Evolutionary conservation across 148 eudicot species (phyloP), one percentile per base, ranked within the genome.

Genomic region (Salicornia ramosissima): DNA sequence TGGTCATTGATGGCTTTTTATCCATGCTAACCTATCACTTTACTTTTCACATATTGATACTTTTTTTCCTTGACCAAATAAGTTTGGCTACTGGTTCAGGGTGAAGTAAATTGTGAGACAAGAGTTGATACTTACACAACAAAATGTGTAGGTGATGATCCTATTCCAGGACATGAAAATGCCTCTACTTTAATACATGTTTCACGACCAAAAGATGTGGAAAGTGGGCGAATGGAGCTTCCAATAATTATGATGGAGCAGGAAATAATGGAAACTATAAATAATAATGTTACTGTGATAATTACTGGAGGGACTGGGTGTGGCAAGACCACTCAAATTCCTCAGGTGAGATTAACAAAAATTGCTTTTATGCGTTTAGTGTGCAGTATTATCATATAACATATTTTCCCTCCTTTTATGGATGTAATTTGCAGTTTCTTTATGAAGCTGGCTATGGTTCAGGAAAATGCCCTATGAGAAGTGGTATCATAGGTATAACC

Each of bases 361-460:
- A 21, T 7, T 71, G 58, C 33, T 16, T 53, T 30, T 1, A 55
- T 62, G 46, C 29, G 33, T 6, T 19, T 49, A 33, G 9, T 60
- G 36, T 19, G 2, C 0, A 55, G 16, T 43, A n/a, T 46, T 28
- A 28, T 22, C 46, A 77, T 69, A 39, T 45, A 70, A 72, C 26
- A 39, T 39, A 39, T 45, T 56, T 71, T 24, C 29, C 50, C 80
- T 21, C 14, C 42, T 65, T 22, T 69, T 10, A 4, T 9, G 19
- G 46, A 19, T 75, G 31, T 16, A 31, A 42, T 72, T 75, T 66
- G 71, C 65, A 91, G 99, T 94, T 94, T 43, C 93, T 94, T 21
- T 94, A 89, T 74, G 99, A 94, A 83, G 93, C 96, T 68, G 99
- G 99, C 51, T 94, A 82, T 85, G 97, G 97, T 70, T 90, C 91